Base-by-base conservation (phyloP, 1,139 yeast genomes). In the Suhomyces choctaworum region DNA sequence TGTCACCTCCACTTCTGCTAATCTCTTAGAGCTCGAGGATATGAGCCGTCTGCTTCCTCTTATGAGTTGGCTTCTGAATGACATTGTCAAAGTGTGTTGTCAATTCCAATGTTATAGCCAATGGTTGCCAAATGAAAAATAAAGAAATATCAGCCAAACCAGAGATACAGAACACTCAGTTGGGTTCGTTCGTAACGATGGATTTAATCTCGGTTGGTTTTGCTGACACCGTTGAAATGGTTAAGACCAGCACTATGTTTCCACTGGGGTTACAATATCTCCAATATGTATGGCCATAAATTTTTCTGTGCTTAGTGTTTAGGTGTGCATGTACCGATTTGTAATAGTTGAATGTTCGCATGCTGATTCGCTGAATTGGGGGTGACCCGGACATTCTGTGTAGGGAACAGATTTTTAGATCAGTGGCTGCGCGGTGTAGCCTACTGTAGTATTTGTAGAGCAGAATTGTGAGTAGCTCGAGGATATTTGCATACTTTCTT, bases 1-100 rank as follows among this genome's bases (percentile, higher is more conserved):
- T 27, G 88, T 83, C 40, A 87, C 77, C 44, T 77, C 78, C 30
- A 87, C 92, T 34, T 84, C 90, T 22, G 80, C 78, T 40, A 49
- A 32, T 34, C 52, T 43, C 25, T 48, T 48, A 34, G 52, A 26
- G 32, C 61, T 49, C 16, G 63, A 46, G 25, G 66, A 54, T 36
- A 66, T 52, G 35, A 51, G 54, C 41, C 71, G 63, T 41, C 49
- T 57, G 31, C 62, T 46, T 29, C 60, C 47, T 51, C 54, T 54
- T 36, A 54, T 52, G 42, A 59, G 40, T 31, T 50, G 51, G 38
- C 56, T 44, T 54, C 54, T 60, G 42, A 52, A 45, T 52, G 34
- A 34, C 41, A 37, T 37, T n/a, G 23, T 26, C 17, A 29, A 13
- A 24, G 27, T 15, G 7, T 17, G 8, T 17, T 6, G 8, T 17